Evolutionary conservation across 2,329 filamentous ascomycete genomes (phyloP).

Genomic region (Aspergillus sp.): DNA sequence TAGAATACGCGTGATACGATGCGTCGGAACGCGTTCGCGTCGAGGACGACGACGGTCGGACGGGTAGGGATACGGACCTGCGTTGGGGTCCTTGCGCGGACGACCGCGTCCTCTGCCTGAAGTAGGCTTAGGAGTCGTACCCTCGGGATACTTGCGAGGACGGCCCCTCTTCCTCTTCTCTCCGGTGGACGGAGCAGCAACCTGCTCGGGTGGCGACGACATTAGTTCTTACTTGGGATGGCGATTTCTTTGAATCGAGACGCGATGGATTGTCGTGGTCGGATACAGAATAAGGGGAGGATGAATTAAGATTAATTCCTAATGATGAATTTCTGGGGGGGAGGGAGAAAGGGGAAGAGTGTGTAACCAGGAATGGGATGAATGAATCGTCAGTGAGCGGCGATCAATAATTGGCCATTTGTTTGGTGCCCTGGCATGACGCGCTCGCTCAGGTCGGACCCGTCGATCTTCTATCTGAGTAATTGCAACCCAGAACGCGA

Average conservation of each 20-base stretch:
- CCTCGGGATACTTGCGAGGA: slow-evolving; percentile 33
- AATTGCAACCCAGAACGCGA: neutral
- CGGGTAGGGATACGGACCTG: slow-evolving; percentile 7
- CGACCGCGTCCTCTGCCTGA: slow-evolving; percentile 34
- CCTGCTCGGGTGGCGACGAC: slow-evolving; percentile 5
- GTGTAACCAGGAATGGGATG: slow-evolving; percentile 9
- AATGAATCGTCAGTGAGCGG: slow-evolving; percentile 4
- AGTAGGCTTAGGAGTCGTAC: slow-evolving; percentile 20
- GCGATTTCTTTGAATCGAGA: neutral
- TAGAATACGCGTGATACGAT: neutral
- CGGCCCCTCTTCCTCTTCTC: slow-evolving; percentile 36
- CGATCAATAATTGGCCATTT: slow-evolving; percentile 9
- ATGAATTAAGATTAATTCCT: neutral
- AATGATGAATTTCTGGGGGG: neutral
- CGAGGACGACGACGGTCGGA: neutral
- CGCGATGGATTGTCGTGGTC: neutral
- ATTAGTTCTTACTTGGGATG: slow-evolving; percentile 7
- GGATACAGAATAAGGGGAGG: neutral
- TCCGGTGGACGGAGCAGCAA: slow-evolving; percentile 21
- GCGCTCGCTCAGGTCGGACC: slow-evolving; percentile 14
- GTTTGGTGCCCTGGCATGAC: slow-evolving; percentile 8
- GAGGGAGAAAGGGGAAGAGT: slow-evolving; percentile 3
- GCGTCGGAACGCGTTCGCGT: neutral
- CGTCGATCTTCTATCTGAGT: neutral
- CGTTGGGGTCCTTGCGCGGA: slow-evolving; percentile 28